Evolutionary conservation across 2,329 filamentous ascomycete genomes (phyloP), one percentile per base, ranked within the genome.

Genomic region (Bipolaris bicolor): DNA sequence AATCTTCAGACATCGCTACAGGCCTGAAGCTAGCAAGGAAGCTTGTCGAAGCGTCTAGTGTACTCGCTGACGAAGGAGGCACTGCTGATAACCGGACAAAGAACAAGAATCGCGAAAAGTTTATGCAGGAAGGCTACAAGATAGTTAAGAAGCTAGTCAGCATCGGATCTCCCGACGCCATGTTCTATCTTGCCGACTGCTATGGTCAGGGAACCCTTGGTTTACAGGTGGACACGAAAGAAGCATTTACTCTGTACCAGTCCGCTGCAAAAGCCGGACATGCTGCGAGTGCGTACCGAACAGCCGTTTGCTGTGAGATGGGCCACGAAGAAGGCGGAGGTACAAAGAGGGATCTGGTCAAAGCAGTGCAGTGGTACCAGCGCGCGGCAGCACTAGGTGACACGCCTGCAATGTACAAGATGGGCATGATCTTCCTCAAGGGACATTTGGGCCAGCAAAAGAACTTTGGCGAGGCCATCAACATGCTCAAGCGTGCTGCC

Each of bases 361-460:
- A 98, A 78, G 94, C 95, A 1, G 93, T 98, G 18, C 94, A 98
- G 76, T 99, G 95, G 95, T 99, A 99, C 77, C 92, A 94, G 75
- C 90, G 93, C 41, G 92, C 95, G 6, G 94, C 95, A 10, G 89
- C 90, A 11, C 82, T 98, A 2, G 94, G 95, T 3, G 94, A 99
- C 71, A 89, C 90, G 1, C 90, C 94, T 0, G 95, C 93, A 29
- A 96, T 98, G 92, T 99, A 97, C 81, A 99, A 99, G 78, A 88
- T 98, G 78, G 95, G 95, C 57, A 96, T 97, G 89, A 96, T 99
- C 64, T 81, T 91, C 60, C 85, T 98, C 52, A 98, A 98, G 77
- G 95, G 94, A 10, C 82, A 98, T 26, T 84, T 99, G n/a, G 93
- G 93, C 3, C 93, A 98, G 73, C 85, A 83, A 22, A 87, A 83